Evolutionary conservation across 2,329 filamentous ascomycete genomes (phyloP).

Genomic region (Phialophora verrucosa): DNA sequence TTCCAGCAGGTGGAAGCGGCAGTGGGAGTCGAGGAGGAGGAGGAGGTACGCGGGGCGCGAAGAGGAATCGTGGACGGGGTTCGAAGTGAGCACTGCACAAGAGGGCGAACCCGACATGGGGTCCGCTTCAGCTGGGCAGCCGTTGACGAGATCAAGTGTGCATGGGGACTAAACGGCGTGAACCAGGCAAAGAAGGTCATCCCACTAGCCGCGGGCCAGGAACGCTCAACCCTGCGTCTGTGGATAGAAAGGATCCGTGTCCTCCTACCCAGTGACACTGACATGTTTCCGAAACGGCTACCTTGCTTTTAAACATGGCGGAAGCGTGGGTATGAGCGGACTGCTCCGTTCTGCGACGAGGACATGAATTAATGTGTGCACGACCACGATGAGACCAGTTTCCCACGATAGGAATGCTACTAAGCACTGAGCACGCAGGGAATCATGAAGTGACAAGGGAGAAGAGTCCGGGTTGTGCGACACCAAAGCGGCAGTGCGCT

Average conservation of each 20-base stretch:
- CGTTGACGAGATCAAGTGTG: not conserved
- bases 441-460: not conserved
- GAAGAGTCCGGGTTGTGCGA: not conserved
- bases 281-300: not conserved
- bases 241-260: not conserved
- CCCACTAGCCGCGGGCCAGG: not conserved
- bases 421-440: not conserved
- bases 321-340: not conserved
- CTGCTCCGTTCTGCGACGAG: not conserved
- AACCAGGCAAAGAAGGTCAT: not conserved
- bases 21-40: constrained; percentile 12
- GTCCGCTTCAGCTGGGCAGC: not conserved
- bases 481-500: not conserved
- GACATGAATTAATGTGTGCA: not conserved
- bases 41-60: constrained; percentile 33
- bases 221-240: not conserved
- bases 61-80: constrained; percentile 38
- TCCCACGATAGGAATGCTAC: not conserved
- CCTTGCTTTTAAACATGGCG: not conserved
- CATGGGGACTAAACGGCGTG: not conserved
- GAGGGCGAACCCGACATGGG: not conserved
- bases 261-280: not conserved
- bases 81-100: constrained; percentile 16
- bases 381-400: not conserved
- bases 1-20: not conserved